These are phyloP conservation scores for Talaromyces sp. DNA, from an alignment of 2,329 filamentous ascomycete species.

Conservation along the genomic window DNA sequence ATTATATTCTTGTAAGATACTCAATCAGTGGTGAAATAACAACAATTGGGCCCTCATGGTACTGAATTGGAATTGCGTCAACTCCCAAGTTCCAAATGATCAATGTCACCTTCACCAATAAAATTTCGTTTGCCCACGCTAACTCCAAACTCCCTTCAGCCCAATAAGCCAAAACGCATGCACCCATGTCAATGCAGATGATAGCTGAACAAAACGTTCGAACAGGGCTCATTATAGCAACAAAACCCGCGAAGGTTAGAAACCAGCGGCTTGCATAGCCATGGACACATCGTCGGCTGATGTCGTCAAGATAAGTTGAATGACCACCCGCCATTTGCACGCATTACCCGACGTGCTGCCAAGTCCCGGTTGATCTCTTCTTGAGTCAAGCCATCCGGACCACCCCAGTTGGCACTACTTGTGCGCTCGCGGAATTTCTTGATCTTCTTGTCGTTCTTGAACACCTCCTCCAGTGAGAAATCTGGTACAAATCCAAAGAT, in stretches of 20 bases:
- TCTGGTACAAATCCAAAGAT: constrained; percentile 89
- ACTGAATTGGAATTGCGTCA: neutral
- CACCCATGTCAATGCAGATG: constrained; percentile 13
- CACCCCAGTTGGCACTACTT: constrained; percentile 90
- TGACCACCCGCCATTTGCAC: constrained; percentile 81
- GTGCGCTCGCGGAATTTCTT: constrained; percentile 88
- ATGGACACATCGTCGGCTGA: neutral
- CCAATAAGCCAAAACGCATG: neutral
- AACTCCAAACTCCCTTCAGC: constrained; percentile 10
- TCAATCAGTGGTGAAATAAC: neutral
- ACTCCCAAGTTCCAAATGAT: neutral
- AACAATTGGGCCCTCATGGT: neutral
- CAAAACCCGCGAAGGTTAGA: neutral
- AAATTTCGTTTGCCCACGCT: neutral
- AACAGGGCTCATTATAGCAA: constrained; percentile 12
- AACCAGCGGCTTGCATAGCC: neutral
- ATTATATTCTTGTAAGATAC: neutral
- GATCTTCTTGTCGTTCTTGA: constrained; percentile 82
- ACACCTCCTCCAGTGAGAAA: constrained; percentile 94
- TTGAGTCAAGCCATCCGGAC: constrained; percentile 77
- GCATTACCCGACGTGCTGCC: constrained; percentile 73
- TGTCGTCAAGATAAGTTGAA: constrained; percentile 53
- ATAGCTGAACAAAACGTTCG: constrained; percentile 4
- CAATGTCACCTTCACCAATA: constrained; percentile 1
- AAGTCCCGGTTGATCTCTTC: constrained; percentile 82